These are phyloP conservation scores for Clonostachys byssicola DNA, from an alignment of 2,329 filamentous ascomycete species.

Conservation along the genomic window DNA sequence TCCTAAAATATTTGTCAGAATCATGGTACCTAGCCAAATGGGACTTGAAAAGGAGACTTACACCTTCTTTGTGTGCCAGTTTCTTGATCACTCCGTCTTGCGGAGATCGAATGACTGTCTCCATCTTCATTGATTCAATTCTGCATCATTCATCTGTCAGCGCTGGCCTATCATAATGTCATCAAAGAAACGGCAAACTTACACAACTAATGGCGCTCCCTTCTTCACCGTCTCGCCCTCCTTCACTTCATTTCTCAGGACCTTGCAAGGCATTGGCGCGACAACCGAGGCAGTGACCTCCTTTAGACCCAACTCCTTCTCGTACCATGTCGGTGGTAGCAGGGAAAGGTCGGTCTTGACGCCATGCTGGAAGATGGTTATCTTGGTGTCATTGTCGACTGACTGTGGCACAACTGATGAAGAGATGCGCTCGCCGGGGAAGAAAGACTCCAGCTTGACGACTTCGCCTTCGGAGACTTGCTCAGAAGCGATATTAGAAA, in stretches of 20 bases:
- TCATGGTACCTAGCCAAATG: conserved; percentile 1
- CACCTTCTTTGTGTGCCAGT: conserved; percentile 70
- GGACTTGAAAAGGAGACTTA: conserved; percentile 34
- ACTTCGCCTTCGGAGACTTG: conserved; percentile 17
- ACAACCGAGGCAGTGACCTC: conserved; percentile 78
- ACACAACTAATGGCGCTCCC: conserved; percentile 83
- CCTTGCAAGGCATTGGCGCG: conserved; percentile 97
- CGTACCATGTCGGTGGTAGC: conserved; percentile 72
- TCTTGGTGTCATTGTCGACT: conserved; percentile 48
- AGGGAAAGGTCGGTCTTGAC: conserved; percentile 54
- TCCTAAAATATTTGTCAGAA: conserved; percentile 42
- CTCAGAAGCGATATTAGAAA: conserved; percentile 40
- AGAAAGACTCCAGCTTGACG: conserved; percentile 51
- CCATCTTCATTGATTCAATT: conserved; percentile 90
- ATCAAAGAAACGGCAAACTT: conserved; percentile 23
- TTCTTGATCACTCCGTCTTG: conserved; percentile 68
- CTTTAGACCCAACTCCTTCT: conserved; percentile 80
- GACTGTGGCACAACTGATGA: conserved; percentile 68
- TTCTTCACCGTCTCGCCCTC: conserved; percentile 81
- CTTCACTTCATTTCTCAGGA: conserved; percentile 81
- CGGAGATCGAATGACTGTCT: conserved; percentile 76
- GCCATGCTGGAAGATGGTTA: conserved; percentile 75
- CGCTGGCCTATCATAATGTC: not conserved
- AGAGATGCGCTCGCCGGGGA: conserved; percentile 73
- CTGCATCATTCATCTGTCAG: conserved; percentile 22